Conservation (phyloP, 2,329 filamentous ascomycete genomes). For the Aplosporella prunicola region DNA sequence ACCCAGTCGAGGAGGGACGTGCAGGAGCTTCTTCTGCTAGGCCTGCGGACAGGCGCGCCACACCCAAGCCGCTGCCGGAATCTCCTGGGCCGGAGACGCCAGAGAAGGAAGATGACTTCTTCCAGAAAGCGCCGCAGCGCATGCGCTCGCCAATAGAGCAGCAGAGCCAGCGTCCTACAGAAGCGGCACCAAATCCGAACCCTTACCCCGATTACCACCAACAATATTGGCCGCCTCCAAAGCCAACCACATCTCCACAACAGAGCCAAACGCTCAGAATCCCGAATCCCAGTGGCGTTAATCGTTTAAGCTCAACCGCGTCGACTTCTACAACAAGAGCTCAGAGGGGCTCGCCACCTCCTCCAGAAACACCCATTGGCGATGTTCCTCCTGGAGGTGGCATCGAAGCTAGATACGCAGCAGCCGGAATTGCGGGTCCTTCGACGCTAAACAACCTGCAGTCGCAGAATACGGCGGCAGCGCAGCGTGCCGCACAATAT, state of each 20-base stretch:
- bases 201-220: slow-evolving; percentile 48
- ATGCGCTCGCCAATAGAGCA: slow-evolving; percentile 12
- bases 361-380: slow-evolving; percentile 81
- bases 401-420: slow-evolving; percentile 86
- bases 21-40: slow-evolving; percentile 38
- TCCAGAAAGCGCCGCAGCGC: slow-evolving; percentile 52
- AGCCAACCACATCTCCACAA: slow-evolving; percentile 16
- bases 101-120: slow-evolving; percentile 71
- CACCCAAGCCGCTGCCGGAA: slow-evolving; percentile 76
- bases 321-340: slow-evolving; percentile 90
- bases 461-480: slow-evolving; percentile 68
- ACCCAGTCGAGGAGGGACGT: slow-evolving; percentile 19
- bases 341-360: slow-evolving; percentile 84
- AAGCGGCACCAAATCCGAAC: slow-evolving; percentile 27
- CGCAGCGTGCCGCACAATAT: slow-evolving; percentile 75
- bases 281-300: slow-evolving; percentile 45
- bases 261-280: slow-evolving; percentile 36
- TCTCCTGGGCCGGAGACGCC: slow-evolving; percentile 67
- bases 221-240: slow-evolving; percentile 49
- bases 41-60: slow-evolving; percentile 66
- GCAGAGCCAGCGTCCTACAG: slow-evolving; percentile 33
- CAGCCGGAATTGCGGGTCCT: slow-evolving; percentile 79
- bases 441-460: slow-evolving; percentile 69
- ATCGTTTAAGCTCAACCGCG: slow-evolving; percentile 66
- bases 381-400: slow-evolving; percentile 62